Evolutionary conservation across 1,139 yeast species (phyloP).

Genomic region (Sporopachydermia cereana): DNA sequence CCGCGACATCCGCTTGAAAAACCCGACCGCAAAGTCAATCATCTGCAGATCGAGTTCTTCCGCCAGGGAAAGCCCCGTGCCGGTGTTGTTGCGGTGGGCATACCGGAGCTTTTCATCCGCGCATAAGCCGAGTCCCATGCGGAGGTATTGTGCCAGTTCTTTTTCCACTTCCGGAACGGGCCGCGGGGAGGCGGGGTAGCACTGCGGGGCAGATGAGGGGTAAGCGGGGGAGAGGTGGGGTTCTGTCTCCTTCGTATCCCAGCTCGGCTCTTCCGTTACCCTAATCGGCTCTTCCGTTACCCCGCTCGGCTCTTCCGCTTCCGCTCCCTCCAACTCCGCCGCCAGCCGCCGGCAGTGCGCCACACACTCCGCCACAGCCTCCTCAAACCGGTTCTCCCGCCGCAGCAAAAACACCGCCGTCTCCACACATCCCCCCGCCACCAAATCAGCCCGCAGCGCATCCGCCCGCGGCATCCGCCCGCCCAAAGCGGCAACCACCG

Average conservation of each 20-base stretch:
- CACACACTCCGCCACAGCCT: slow-evolving; percentile 11
- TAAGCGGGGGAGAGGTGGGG: too few relatives aligned
- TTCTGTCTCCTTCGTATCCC: slow-evolving; percentile 10
- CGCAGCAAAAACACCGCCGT: slow-evolving; percentile 13
- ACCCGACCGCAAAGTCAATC: slow-evolving; percentile 17
- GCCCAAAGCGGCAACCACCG: slow-evolving; percentile 11
- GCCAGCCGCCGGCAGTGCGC: slow-evolving; percentile 14
- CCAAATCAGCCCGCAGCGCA: slow-evolving; percentile 12
- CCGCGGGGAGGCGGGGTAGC: slow-evolving; percentile 15
- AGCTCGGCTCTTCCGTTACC: too few relatives aligned
- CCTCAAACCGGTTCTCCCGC: slow-evolving; percentile 12
- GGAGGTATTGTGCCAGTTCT: slow-evolving; percentile 24
- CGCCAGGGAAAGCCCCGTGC: slow-evolving; percentile 12
- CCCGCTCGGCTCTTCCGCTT: slow-evolving; percentile 25
- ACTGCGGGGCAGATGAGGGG: too few relatives aligned
- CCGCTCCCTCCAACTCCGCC: slow-evolving; percentile 16
- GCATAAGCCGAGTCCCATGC: slow-evolving; percentile 28
- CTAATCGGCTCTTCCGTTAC: slow-evolving; percentile 27
- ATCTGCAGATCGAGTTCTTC: slow-evolving; percentile 17
- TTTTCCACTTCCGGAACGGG: slow-evolving; percentile 15
- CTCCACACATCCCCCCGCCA: slow-evolving; percentile 13
- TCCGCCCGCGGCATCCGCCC: slow-evolving; percentile 11
- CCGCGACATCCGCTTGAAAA: neutral
- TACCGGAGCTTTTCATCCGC: slow-evolving; percentile 14
- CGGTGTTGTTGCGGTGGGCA: too few relatives aligned